A percentile compares a stretch with the other conserved stretches of the same genome.
Evolutionary conservation across 768 basidiomycete genomes (phyloP).

Genomic region (Lactifluus volemus): DNA sequence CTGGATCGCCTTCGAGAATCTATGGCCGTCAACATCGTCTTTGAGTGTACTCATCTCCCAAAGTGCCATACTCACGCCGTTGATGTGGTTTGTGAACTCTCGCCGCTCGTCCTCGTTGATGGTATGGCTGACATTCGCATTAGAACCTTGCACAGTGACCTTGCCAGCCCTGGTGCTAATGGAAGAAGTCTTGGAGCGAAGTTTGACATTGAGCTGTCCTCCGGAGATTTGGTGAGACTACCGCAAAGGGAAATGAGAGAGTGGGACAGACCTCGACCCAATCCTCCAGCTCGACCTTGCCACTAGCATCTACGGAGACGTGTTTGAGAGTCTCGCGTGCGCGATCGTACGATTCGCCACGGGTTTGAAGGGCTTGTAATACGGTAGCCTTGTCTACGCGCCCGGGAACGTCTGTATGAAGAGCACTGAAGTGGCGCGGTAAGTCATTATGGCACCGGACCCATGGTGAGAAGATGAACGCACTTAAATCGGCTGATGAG

Average conservation of each 20-base stretch:
- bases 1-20: conserved; percentile 88
- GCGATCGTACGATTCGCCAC: conserved; percentile 85
- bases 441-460: conserved; percentile 15
- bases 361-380: conserved; percentile 65
- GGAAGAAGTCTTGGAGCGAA: conserved; percentile 41
- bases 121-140: conserved; percentile 92
- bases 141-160: conserved; percentile 90
- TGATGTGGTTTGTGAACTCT: conserved; percentile 99
- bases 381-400: conserved; percentile 77
- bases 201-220: conserved; percentile 70
- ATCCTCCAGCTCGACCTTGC: conserved; percentile 94
- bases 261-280: conserved; percentile 78
- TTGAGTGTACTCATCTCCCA: background rate
- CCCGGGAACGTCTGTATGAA: conserved; percentile 73
- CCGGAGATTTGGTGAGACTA: background rate
- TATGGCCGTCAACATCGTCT: conserved; percentile 27
- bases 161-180: conserved; percentile 66
- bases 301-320: conserved; percentile 90
- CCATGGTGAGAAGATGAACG: conserved; percentile 27
- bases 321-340: conserved; percentile 87
- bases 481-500: conserved; percentile 96
- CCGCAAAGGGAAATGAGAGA: background rate
- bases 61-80: conserved; percentile 48
- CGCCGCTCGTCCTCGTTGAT: conserved; percentile 94
- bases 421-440: conserved; percentile 38